A percentile compares a stretch with the other conserved stretches of the same genome.
These are phyloP conservation scores for Penicillium frequentans DNA, from an alignment of 2,329 filamentous ascomycete species.

Conservation along the genomic window DNA sequence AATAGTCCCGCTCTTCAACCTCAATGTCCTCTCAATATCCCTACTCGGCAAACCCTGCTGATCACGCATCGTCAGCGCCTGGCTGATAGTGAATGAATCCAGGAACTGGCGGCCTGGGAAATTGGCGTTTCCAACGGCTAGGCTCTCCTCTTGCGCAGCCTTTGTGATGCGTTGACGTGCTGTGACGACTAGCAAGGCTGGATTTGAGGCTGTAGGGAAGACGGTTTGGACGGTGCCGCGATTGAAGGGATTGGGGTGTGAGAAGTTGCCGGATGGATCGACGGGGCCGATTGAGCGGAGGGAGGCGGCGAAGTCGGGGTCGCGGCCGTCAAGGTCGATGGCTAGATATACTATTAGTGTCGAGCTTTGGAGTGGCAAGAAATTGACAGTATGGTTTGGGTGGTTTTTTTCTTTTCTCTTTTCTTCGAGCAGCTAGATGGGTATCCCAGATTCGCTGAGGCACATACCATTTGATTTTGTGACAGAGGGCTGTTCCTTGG, in stretches of 20 bases:
- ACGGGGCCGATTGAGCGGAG: slow-evolving; percentile 67
- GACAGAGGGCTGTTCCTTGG: slow-evolving; percentile 33
- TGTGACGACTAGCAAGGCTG: slow-evolving; percentile 55
- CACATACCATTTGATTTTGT: slow-evolving; percentile 36
- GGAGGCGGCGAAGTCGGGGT: slow-evolving; percentile 73
- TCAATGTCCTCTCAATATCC: slow-evolving; percentile 48
- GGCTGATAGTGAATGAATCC: slow-evolving; percentile 52
- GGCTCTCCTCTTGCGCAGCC: slow-evolving; percentile 56
- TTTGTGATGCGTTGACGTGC: slow-evolving; percentile 53
- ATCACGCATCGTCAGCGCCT: slow-evolving; percentile 51
- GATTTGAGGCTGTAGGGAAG: slow-evolving; percentile 48
- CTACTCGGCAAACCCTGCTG: slow-evolving; percentile 32
- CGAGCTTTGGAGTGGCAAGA: not conserved
- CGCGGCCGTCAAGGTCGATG: slow-evolving; percentile 61
- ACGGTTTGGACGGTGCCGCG: slow-evolving; percentile 35
- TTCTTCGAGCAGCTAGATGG: not conserved
- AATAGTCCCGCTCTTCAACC: slow-evolving; percentile 47
- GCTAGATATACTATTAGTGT: slow-evolving; percentile 33
- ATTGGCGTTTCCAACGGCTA: slow-evolving; percentile 41
- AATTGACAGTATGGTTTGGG: not conserved
- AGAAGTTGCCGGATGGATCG: slow-evolving; percentile 57
- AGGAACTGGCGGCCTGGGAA: slow-evolving; percentile 47
- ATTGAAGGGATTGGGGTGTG: slow-evolving; percentile 54
- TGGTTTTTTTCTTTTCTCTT: not conserved
- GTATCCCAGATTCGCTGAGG: not conserved